phyloP scores from a whole-genome alignment of 2,329 filamentous ascomycete genomes.

The Dendryphion nanum region DNA sequence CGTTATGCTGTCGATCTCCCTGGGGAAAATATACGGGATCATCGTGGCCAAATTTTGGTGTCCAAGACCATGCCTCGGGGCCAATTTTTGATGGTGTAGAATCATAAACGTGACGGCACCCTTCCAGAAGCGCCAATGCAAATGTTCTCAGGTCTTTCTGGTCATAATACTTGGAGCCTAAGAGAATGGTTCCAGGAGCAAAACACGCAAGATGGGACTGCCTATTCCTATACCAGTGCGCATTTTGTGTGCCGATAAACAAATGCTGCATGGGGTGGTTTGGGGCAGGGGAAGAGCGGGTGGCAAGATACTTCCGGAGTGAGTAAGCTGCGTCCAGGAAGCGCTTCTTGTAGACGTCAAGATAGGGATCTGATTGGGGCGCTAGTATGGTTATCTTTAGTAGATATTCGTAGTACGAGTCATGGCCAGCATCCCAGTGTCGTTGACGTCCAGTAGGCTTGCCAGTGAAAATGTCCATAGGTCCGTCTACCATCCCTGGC shows the following conservation, averaged over 20 bases:
- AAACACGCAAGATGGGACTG: constrained; percentile 42
- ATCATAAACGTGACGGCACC: constrained; percentile 38
- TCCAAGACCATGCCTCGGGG: constrained; percentile 40
- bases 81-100: constrained; percentile 40
- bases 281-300: constrained; percentile 35
- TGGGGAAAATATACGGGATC: constrained; percentile 27
- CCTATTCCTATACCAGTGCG: constrained; percentile 36
- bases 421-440: constrained; percentile 46
- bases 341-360: constrained; percentile 29
- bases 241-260: constrained; percentile 38
- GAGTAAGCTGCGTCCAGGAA: constrained; percentile 37
- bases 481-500: constrained; percentile 42
- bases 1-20: constrained; percentile 22
- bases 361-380: constrained; percentile 35
- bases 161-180: constrained; percentile 36
- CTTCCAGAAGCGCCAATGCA: constrained; percentile 41
- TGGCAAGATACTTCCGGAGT: constrained; percentile 34
- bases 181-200: constrained; percentile 39
- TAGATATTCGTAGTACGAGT: constrained; percentile 45
- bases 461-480: constrained; percentile 45
- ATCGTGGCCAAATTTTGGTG: constrained; percentile 35
- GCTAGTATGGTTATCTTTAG: constrained; percentile 41
- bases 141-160: constrained; percentile 33
- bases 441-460: constrained; percentile 38
- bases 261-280: constrained; percentile 38